Evolutionary conservation across 176 grass and related monocot species (phyloP).

Genomic region (Phoenix roebelenii): DNA sequence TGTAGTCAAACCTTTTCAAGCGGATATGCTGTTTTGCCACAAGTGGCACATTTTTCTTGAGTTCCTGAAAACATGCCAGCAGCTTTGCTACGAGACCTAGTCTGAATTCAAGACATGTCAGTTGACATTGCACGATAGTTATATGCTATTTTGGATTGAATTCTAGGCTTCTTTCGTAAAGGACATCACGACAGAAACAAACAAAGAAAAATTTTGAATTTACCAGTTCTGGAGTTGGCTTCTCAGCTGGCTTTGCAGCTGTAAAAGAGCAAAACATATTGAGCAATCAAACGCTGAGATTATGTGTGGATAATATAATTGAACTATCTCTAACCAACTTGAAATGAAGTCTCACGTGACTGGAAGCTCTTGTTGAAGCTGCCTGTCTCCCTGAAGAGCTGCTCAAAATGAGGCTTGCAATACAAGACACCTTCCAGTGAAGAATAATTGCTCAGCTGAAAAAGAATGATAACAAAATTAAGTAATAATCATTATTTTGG

Average conservation of each 20-base stretch:
- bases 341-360: constrained; percentile 24
- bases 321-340: background rate
- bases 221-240: constrained; percentile 58
- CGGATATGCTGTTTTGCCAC: constrained; percentile 11
- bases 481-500: no score
- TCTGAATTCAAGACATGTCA: constrained; percentile 32
- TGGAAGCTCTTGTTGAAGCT: constrained; percentile 15
- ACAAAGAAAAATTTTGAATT: background rate
- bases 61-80: constrained; percentile 1
- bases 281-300: background rate
- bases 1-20: constrained; percentile 4
- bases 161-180: no score
- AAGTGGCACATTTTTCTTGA: constrained; percentile 2
- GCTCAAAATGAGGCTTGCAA: constrained; percentile 19
- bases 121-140: background rate
- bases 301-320: background rate
- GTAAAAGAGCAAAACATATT: constrained; percentile 19
- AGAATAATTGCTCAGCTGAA: constrained; percentile 11
- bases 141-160: no score
- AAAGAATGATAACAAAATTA: background rate
- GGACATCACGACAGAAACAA: no score
- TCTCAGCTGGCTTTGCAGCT: constrained; percentile 56
- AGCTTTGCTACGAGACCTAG: constrained; percentile 36
- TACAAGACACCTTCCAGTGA: constrained; percentile 13
- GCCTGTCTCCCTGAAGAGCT: constrained; percentile 17